Percentiles rank a stretch among this genome's conserved stretches.
Conservation (phyloP, 805 yeast genomes). For the Saitoella complicata region DNA sequence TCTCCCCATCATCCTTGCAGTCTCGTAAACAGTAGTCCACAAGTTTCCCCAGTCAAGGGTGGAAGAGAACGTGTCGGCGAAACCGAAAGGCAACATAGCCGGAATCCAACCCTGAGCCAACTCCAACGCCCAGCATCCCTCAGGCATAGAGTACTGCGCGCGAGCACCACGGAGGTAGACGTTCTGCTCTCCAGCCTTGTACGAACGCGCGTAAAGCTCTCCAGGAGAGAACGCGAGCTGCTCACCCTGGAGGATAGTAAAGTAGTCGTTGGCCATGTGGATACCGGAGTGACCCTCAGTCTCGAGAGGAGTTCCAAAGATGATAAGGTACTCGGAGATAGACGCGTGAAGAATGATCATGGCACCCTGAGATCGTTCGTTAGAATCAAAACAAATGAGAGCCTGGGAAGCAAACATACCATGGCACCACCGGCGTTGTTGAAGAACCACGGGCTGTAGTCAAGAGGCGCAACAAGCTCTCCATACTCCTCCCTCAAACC, state of each 20-base stretch:
- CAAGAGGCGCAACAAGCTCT: conserved; percentile 50
- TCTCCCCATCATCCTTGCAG: conserved; percentile 62
- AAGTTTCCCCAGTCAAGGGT: conserved; percentile 67
- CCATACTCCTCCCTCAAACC: conserved; percentile 53
- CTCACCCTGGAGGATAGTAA: conserved; percentile 71
- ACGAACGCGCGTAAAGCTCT: conserved; percentile 22
- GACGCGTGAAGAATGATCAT: conserved; percentile 95
- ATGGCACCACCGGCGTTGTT: conserved; percentile 98
- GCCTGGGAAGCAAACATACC: conserved; percentile 22
- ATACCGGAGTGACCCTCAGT: conserved; percentile 94
- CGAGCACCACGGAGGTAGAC: conserved; percentile 55
- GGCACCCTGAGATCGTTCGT: conserved; percentile 25
- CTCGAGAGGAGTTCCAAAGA: conserved; percentile 86
- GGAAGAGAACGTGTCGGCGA: conserved; percentile 59
- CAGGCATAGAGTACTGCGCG: conserved; percentile 77
- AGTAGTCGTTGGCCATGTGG: conserved; percentile 95
- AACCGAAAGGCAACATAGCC: conserved; percentile 92
- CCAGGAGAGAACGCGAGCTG: conserved; percentile 37
- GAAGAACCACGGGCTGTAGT: conserved; percentile 79
- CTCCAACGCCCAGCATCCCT: conserved; percentile 76
- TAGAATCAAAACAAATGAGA: conserved; percentile 18
- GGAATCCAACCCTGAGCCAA: conserved; percentile 97
- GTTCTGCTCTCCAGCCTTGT: conserved; percentile 75
- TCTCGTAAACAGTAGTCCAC: conserved; percentile 49
- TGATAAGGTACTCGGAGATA: conserved; percentile 75